Evolutionary conservation across 1,139 yeast species (phyloP), one percentile per base, ranked within the genome.

Genomic region (Geotrichum carabidarum): DNA sequence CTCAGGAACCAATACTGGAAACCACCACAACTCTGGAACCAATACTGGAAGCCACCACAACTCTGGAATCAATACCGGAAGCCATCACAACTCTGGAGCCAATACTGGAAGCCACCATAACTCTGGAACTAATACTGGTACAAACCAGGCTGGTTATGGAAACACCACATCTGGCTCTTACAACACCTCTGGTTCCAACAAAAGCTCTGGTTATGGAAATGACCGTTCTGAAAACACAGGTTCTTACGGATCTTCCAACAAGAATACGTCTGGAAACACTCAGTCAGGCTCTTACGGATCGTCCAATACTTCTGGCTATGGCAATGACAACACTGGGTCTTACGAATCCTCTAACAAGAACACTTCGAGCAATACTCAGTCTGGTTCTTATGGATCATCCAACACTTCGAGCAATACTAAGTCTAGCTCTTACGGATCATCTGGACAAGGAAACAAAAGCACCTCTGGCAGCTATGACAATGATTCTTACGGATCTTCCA

Each of bases 401-500:
- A 38, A 31, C 46, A 27, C 57, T 52, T 35, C 52, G 38, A 40
- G 50, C 53, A 38, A 55, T 34, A 36, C 50, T 44, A 44, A 45
- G 44, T 41, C 48, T 27, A 55, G 50, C 50, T 58, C 59, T 11
- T 58, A 54, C 47, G 60, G 62, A 4, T 50, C 54, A 27, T 51
- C 56, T n/a, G 50, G 57, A 50, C 42, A n/a, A n/a, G n/a, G n/a
- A n/a, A 22, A 22, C 27, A 22, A 3, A 17, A 40, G n/a, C 9
- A 5, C 3, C 58, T 43, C 63, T n/a, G n/a, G n/a, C 27, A 22
- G 27, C n/a, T 15, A 42, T 44, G 43, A 51, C 31, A 65, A 69
- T 40, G 56, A 59, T n/a, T 50, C 54, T 22, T 67, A 65, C 55
- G 70, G 70, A 27, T 61, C 68, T 15, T 44, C 45, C 15, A 31